Percentiles rank a stretch among this genome's conserved stretches.
These are phyloP conservation scores for Aspergillus indologenus DNA, from an alignment of 495 filamentous ascomycete genomes.

Conservation along the genomic window DNA sequence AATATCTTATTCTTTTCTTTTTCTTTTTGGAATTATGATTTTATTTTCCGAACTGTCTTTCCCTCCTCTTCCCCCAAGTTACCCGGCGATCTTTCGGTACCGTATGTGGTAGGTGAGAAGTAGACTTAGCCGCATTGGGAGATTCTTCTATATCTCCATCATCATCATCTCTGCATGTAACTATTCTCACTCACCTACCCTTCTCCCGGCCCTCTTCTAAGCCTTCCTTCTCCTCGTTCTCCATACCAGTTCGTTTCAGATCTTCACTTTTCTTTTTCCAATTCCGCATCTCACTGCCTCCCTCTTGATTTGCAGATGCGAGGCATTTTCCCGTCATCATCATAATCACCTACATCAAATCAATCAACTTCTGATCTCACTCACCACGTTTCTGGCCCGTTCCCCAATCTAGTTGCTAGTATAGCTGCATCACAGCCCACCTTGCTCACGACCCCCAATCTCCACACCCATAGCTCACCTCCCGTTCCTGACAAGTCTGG, in stretches of 20 bases:
- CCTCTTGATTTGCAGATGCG: constrained; percentile 15
- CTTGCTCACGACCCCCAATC: constrained; percentile 17
- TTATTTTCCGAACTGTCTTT: constrained; percentile 8
- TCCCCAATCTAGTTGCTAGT: constrained; percentile 14
- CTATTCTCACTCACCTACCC: neutral
- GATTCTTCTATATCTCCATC: neutral
- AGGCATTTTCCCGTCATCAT: constrained; percentile 16
- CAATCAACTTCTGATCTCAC: constrained; percentile 14
- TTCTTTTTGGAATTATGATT: constrained; percentile 7
- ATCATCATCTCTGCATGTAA: neutral
- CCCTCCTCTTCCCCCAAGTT: neutral
- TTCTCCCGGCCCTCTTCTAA: neutral
- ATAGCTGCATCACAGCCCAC: constrained; percentile 26
- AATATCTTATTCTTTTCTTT: constrained; percentile 4
- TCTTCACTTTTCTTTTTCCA: constrained; percentile 10
- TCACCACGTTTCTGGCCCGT: constrained; percentile 8
- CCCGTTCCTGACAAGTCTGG: constrained; percentile 20
- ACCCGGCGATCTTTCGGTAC: constrained; percentile 4
- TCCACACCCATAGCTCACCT: constrained; percentile 19
- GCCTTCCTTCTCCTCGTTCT: constrained; percentile 6
- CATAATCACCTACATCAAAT: no score
- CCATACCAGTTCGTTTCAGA: constrained; percentile 15
- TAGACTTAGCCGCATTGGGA: constrained; percentile 1
- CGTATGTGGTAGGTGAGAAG: neutral
- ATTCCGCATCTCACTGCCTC: constrained; percentile 14